Evolutionary conservation across 2,329 filamentous ascomycete species (phyloP), one percentile per base, ranked within the genome.

Genomic region (Diaporthe aspalathi): DNA sequence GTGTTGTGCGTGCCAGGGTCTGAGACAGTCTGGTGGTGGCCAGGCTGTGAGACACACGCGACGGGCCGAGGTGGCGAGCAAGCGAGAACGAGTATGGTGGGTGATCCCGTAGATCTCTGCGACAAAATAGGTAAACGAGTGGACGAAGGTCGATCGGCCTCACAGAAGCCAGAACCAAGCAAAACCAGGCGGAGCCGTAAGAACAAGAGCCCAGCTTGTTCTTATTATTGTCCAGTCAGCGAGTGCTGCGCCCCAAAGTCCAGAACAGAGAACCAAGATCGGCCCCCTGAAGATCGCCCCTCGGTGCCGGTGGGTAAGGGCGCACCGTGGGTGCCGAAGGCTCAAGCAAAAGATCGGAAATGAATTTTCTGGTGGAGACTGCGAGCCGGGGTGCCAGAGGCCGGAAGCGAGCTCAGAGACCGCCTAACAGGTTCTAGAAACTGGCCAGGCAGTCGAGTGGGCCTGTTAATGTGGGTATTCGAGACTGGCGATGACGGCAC

Each of bases 61-160:
- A 67, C 67, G 67, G 67, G 67, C 69, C 65, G 69, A 27, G 35
- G 63, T 43, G 35, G 40, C 43, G 40, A 57, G 56, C 5, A 60
- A 49, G 49, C 32, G 54, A 65, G 60, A 50, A 65, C 43, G 60
- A 67, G 71, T 56, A 50, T 57, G 68, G 49, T 56, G 63, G 68
- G 40, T 63, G 68, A 70, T 73, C 57, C 38, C 45, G 69, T 68
- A 71, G 72, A 73, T 73, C 69, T 32, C 35, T 50, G 69, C 57
- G 56, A 67, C 56, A 47, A 62, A 71, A 50, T 38, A 49, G 50
- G 27, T 70, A 67, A 73, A 71, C 72, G 72, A 73, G 69, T 69
- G 72, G 72, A 73, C 60, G 69, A 71, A 73, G 72, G 69, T 67
- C 65, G 50, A 53, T 71, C 49, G 54, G 62, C 63, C 69, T 71